A percentile compares a stretch with the other conserved stretches of the same genome.
Evolutionary conservation across 2,329 filamentous ascomycete genomes (phyloP).

Genomic region (Fusarium nodosum): DNA sequence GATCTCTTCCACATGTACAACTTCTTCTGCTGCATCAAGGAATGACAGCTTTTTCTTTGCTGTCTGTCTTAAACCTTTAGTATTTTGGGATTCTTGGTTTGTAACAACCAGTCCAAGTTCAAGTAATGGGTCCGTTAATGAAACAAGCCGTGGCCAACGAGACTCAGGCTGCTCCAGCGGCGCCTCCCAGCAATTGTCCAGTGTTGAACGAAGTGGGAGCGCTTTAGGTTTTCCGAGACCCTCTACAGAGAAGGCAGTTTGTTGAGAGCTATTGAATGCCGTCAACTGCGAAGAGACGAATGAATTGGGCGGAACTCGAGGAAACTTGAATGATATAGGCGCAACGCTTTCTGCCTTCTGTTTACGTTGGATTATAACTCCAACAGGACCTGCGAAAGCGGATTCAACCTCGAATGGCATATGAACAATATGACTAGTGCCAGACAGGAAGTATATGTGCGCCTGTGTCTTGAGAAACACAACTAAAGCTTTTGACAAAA

Average conservation of each 20-base stretch:
- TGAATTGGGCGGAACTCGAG: slow-evolving; percentile 81
- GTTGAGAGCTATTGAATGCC: slow-evolving; percentile 64
- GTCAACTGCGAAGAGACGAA: slow-evolving; percentile 80
- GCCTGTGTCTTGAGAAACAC: slow-evolving; percentile 93
- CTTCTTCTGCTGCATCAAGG: slow-evolving; percentile 82
- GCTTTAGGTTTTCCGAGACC: slow-evolving; percentile 68
- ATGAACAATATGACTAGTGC: slow-evolving; percentile 89
- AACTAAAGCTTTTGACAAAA: slow-evolving; percentile 78
- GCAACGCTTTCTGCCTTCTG: slow-evolving; percentile 65
- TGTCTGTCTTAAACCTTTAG: slow-evolving; percentile 50
- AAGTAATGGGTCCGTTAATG: slow-evolving; percentile 85
- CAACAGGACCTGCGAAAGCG: slow-evolving; percentile 84
- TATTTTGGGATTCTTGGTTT: slow-evolving; percentile 60
- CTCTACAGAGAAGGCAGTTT: slow-evolving; percentile 69
- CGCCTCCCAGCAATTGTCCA: slow-evolving; percentile 71
- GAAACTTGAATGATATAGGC: slow-evolving; percentile 68
- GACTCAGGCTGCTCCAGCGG: slow-evolving; percentile 67
- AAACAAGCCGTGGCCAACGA: slow-evolving; percentile 82
- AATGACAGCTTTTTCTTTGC: slow-evolving; percentile 63
- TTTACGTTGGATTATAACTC: slow-evolving; percentile 89
- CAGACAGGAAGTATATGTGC: slow-evolving; percentile 91
- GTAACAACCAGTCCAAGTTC: slow-evolving; percentile 87
- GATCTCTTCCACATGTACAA: slow-evolving; percentile 82
- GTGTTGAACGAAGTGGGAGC: slow-evolving; percentile 65
- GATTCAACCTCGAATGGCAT: slow-evolving; percentile 95